phyloP scores from a whole-genome alignment of 2,329 filamentous ascomycete species.

The Verticillium nubilum region DNA sequence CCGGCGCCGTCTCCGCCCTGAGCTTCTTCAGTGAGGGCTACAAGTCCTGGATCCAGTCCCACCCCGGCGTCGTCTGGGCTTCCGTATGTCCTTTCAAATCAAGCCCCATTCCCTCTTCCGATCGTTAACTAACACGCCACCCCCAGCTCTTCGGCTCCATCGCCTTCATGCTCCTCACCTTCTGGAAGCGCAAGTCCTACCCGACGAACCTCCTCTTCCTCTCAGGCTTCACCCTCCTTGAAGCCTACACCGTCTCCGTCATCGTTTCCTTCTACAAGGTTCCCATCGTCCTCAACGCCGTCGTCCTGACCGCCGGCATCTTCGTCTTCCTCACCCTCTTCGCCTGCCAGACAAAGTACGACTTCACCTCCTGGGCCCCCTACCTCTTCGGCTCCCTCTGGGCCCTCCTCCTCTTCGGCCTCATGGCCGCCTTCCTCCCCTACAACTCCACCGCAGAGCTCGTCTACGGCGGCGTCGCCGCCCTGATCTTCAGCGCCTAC shows the following conservation, averaged over 20 bases:
- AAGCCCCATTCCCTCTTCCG: background rate
- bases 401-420: constrained; percentile 86
- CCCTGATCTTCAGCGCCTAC: constrained; percentile 89
- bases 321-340: constrained; percentile 79
- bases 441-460: constrained; percentile 77
- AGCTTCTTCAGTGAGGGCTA: constrained; percentile 81
- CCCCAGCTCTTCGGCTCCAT: constrained; percentile 71
- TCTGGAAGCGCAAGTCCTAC: constrained; percentile 94
- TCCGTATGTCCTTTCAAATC: constrained; percentile 48
- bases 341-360: constrained; percentile 95
- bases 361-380: constrained; percentile 96
- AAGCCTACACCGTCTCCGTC: constrained; percentile 90
- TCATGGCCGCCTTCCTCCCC: constrained; percentile 88
- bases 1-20: constrained; percentile 71
- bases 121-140: constrained; percentile 15
- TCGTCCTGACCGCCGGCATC: constrained; percentile 79
- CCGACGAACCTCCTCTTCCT: constrained; percentile 94
- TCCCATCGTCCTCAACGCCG: constrained; percentile 80
- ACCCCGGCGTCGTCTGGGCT: constrained; percentile 79
- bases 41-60: constrained; percentile 78
- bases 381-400: constrained; percentile 89
- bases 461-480: constrained; percentile 74
- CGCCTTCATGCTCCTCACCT: constrained; percentile 80
- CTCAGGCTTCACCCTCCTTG: constrained; percentile 79
- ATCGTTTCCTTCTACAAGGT: constrained; percentile 87